Conservation (phyloP, 495 filamentous ascomycete species). For the Aspergillus kassunensis region DNA sequence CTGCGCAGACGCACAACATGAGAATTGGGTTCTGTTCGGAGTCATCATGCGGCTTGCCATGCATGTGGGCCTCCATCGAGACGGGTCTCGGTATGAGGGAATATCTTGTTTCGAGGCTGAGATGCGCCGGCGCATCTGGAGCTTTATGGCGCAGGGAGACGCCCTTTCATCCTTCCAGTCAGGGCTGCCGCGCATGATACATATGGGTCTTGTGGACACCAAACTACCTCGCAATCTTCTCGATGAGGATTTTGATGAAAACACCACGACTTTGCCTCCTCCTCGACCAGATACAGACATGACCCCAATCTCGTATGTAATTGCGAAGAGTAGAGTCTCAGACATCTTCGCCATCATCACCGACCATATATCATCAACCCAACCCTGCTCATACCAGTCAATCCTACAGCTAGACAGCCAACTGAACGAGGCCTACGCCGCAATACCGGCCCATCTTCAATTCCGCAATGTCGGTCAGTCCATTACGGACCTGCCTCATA, state of each 20-base stretch:
- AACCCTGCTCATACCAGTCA: not conserved
- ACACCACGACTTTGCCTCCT: not conserved
- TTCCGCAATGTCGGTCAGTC: conserved; percentile 1
- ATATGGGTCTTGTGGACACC: not conserved
- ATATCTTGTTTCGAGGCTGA: conserved; percentile 7
- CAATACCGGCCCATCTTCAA: not conserved
- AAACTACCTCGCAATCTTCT: conserved; percentile 1
- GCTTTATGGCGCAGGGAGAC: conserved; percentile 1
- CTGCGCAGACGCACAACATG: conserved; percentile 5
- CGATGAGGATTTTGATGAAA: conserved; percentile 7
- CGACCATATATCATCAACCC: not conserved
- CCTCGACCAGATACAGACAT: conserved; percentile 4
- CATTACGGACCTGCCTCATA: not conserved
- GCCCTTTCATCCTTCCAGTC: not conserved
- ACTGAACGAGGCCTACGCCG: conserved; percentile 1
- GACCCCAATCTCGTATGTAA: conserved; percentile 4
- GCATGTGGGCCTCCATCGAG: conserved; percentile 6
- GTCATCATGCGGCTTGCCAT: not conserved
- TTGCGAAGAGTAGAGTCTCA: not conserved
- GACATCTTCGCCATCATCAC: not conserved
- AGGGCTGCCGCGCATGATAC: conserved; percentile 4
- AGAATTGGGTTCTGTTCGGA: conserved; percentile 3
- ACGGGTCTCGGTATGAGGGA: not conserved
- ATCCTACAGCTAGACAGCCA: not conserved
- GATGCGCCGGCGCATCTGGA: conserved; percentile 9